Evolutionary conservation across 1,139 yeast genomes (phyloP).

Genomic region (Yamadazyma buinensis): DNA sequence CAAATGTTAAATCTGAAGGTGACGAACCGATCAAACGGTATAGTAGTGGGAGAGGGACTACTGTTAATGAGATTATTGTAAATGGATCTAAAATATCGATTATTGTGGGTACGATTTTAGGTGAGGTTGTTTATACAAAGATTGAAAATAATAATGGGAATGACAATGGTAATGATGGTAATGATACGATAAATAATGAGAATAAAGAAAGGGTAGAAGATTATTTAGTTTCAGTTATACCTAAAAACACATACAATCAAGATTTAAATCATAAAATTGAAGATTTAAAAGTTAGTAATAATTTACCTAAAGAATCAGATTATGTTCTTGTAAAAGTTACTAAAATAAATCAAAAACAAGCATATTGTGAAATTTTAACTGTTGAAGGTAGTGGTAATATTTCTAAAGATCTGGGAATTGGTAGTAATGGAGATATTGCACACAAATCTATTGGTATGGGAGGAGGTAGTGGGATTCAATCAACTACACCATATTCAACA

Average conservation of each 20-base stretch:
- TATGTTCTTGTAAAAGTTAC: slow-evolving; percentile 75
- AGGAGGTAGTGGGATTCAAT: slow-evolving; percentile 59
- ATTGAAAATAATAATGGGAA: not conserved
- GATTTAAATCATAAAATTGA: not conserved
- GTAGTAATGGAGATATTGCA: slow-evolving; percentile 53
- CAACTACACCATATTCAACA: slow-evolving; percentile 34
- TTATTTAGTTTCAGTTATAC: slow-evolving; percentile 29
- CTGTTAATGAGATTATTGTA: slow-evolving; percentile 27
- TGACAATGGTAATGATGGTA: slow-evolving; percentile 4
- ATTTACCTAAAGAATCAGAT: slow-evolving; percentile 82
- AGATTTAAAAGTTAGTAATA: slow-evolving; percentile 28
- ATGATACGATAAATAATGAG: slow-evolving; percentile 5
- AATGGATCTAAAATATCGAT: slow-evolving; percentile 35
- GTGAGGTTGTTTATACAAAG: slow-evolving; percentile 41
- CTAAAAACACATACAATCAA: slow-evolving; percentile 19
- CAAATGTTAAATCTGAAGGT: slow-evolving; percentile 28
- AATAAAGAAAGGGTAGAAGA: no score
- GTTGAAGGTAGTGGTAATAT: slow-evolving; percentile 66
- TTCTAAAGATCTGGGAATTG: slow-evolving; percentile 62
- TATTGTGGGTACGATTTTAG: slow-evolving; percentile 67
- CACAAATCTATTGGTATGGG: slow-evolving; percentile 42
- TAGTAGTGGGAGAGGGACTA: slow-evolving; percentile 39
- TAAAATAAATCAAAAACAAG: slow-evolving; percentile 65
- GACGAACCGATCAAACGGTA: no score
- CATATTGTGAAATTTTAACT: slow-evolving; percentile 77